Evolutionary conservation across 2,329 filamentous ascomycete species (phyloP), one percentile per base, ranked within the genome.

Genomic region (Talaromyces sp.): DNA sequence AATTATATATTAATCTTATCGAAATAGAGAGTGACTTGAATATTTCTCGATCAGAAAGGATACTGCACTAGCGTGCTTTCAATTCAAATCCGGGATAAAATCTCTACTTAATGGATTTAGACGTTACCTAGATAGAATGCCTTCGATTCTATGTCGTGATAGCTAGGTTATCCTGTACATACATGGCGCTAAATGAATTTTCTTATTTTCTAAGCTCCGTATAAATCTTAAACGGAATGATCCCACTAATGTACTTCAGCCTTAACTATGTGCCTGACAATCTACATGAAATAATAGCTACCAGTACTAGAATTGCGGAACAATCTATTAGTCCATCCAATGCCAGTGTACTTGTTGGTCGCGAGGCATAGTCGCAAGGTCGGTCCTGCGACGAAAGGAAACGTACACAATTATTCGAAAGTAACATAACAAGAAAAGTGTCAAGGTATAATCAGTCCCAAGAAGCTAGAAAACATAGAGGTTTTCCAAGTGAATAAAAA

Each of bases 331-430:
- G 22, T 39, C 52, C 52, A 22, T 37, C 39, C 33, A 2, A 56
- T 56, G 19, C 52, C 25, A 56, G 52, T 33, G 33, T 56, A 37
- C n/a, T 39, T 39, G 37, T 39, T 39, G 25, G 37, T 39, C 17
- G 37, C 17, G 33, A 56, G 52, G 52, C 52, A 56, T 56, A 56
- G 31, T 56, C 10, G 33, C 52, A 56, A 56, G 52, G 3, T 56
- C 52, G 52, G 3, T 56, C 52, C 52, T 56, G 10, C 22, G 22
- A 54, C 13, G 31, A 13, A 56, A 39, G 25, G 33, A 56, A 56
- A 37, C 52, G 50, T 25, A 56, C 52, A 56, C 52, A 25, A 25
- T 56, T 33, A 37, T 39, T 37, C 17, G 10, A 56, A 56, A 56
- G 11, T 56, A 19, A 39, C 52, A 37, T 56, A 19, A 56, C 52